Conservation (phyloP, 805 yeast genomes). For the Ogataea paradorogensis region DNA sequence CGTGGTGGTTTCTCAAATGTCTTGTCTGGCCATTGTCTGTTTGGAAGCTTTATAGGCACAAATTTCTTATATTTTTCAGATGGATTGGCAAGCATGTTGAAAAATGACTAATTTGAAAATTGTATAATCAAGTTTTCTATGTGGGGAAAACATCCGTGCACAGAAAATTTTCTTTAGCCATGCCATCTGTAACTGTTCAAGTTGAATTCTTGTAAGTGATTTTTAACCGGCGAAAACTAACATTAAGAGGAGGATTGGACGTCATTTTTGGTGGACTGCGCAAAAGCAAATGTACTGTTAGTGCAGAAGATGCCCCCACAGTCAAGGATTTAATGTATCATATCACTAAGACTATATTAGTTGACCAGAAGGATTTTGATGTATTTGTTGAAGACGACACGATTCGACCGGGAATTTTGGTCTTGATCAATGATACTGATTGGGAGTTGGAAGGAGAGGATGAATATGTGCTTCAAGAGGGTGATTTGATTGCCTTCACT, state of each 20-base stretch:
- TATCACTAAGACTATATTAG: constrained; percentile 53
- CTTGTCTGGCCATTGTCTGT: constrained; percentile 71
- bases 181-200: constrained; percentile 35
- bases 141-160: constrained; percentile 12
- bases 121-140: not conserved
- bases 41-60: constrained; percentile 51
- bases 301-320: constrained; percentile 32
- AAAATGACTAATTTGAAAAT: not conserved
- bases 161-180: constrained; percentile 3
- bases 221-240: constrained; percentile 1
- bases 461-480: constrained; percentile 68
- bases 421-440: constrained; percentile 88
- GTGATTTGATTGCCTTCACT: constrained; percentile 82
- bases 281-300: constrained; percentile 47
- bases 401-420: constrained; percentile 89
- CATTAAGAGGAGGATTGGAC: constrained; percentile 76
- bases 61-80: constrained; percentile 58
- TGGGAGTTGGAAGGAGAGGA: constrained; percentile 96
- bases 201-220: constrained; percentile 41
- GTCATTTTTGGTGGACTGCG: constrained; percentile 63
- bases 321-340: constrained; percentile 52
- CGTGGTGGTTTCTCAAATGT: constrained; percentile 69
- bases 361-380: constrained; percentile 59
- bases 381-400: constrained; percentile 80
- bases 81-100: constrained; percentile 64